Evolutionary conservation across 371 early-diverging fungal species (phyloP).

Genomic region (Mortierella sp.): DNA sequence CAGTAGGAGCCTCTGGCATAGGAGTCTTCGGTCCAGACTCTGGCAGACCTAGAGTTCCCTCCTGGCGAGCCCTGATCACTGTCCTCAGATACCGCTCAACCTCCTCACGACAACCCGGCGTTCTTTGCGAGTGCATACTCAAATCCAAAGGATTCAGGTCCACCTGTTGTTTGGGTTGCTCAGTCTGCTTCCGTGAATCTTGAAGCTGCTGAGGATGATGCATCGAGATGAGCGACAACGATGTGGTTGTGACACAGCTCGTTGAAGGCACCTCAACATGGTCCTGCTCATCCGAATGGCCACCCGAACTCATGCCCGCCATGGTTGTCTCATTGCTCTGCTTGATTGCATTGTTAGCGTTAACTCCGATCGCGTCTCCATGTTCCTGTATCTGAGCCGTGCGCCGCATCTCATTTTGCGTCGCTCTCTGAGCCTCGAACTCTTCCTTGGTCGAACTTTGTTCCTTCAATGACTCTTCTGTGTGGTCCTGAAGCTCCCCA

Average conservation of each 20-base stretch:
- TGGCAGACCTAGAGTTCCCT: conserved; percentile 9
- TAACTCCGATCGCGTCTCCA: not conserved
- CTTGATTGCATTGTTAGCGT: conserved; percentile 15
- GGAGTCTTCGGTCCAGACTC: not conserved
- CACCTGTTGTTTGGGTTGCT: not conserved
- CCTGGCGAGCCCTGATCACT: conserved; percentile 18
- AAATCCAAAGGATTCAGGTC: not conserved
- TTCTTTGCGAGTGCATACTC: not conserved
- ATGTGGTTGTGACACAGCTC: conserved; percentile 37
- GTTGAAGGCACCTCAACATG: conserved; percentile 52
- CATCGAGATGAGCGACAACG: conserved; percentile 43
- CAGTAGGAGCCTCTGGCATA: conserved; percentile 10
- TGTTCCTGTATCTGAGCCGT: too few species aligned
- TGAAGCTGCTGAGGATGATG: conserved; percentile 20
- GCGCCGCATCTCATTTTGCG: too few species aligned
- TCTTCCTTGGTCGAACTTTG: conserved; percentile 14
- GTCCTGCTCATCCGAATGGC: conserved; percentile 48
- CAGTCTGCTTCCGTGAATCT: not conserved
- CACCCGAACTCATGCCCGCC: conserved; percentile 48
- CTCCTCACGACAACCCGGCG: conserved; percentile 14
- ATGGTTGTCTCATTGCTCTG: conserved; percentile 51
- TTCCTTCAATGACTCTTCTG: conserved; percentile 24
- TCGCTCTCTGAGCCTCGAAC: conserved; percentile 5
- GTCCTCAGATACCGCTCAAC: conserved; percentile 23
- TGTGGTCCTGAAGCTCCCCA: too few species aligned